Percentiles rank a stretch among this genome's conserved stretches.
Conservation (phyloP, 2,329 filamentous ascomycete species). For the Xylariaceae sp. region DNA sequence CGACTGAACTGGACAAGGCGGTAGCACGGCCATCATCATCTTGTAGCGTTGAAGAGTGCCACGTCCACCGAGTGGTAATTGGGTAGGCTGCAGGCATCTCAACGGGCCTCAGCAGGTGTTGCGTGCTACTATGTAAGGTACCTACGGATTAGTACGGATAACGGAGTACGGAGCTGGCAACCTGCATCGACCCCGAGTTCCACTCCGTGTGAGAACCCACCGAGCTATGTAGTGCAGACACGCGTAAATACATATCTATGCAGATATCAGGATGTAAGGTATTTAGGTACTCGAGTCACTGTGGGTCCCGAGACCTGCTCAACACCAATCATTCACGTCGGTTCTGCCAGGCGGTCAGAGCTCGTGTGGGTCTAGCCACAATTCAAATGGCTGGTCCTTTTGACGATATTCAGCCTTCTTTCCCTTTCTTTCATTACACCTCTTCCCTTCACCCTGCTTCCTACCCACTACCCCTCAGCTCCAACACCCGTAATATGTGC, state of each 20-base stretch:
- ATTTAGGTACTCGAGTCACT: background rate
- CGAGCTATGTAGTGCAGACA: too few relatives aligned
- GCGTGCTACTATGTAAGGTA: too few relatives aligned
- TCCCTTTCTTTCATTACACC: slow-evolving; percentile 15
- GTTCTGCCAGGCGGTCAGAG: slow-evolving; percentile 19
- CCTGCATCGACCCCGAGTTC: too few relatives aligned
- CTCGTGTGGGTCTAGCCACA: slow-evolving; percentile 11
- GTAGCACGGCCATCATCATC: background rate
- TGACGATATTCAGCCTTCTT: slow-evolving; percentile 24
- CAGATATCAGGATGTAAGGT: background rate
- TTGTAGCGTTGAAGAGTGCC: background rate
- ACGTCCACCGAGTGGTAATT: background rate
- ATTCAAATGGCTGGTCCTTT: slow-evolving; percentile 22
- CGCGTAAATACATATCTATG: background rate
- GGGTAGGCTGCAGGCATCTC: background rate
- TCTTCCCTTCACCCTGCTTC: slow-evolving; percentile 6
- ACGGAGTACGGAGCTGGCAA: too few relatives aligned
- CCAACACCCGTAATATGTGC: slow-evolving; percentile 13
- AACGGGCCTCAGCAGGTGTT: too few relatives aligned
- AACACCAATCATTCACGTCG: background rate
- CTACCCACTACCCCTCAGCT: slow-evolving; percentile 1
- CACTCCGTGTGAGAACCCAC: too few relatives aligned
- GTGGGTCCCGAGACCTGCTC: background rate
- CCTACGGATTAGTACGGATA: too few relatives aligned
- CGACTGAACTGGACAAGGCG: background rate